Evolutionary conservation across 306 rosid genomes (phyloP).

Genomic region (Lathyrus oleraceus): DNA sequence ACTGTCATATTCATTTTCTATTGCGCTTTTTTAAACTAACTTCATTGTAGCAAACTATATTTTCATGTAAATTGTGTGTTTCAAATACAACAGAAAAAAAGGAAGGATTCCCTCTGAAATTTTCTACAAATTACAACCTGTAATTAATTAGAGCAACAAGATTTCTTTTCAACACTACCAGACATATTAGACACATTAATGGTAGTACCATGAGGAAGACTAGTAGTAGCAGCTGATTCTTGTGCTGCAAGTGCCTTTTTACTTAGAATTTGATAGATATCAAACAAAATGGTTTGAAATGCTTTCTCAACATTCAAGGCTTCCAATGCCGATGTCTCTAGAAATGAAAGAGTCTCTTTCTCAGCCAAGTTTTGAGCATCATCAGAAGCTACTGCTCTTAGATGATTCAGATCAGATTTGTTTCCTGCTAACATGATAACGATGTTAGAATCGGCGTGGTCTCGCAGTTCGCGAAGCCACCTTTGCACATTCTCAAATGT

Average conservation of each 20-base stretch:
- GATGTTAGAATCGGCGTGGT: slow-evolving; percentile 69
- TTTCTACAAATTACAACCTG: slow-evolving; percentile 18
- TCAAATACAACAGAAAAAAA: slow-evolving; percentile 12
- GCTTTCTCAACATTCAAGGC: slow-evolving; percentile 73
- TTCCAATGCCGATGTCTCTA: slow-evolving; percentile 78
- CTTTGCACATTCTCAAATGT: slow-evolving; percentile 68
- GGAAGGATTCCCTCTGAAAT: background rate
- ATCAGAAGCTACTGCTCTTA: slow-evolving; percentile 55
- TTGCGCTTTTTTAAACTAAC: slow-evolving; percentile 14
- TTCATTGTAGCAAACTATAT: slow-evolving; percentile 20
- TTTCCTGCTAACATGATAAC: slow-evolving; percentile 76
- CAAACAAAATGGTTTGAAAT: slow-evolving; percentile 67
- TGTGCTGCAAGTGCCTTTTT: slow-evolving; percentile 78
- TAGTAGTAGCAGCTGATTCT: slow-evolving; percentile 51
- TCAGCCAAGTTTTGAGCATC: slow-evolving; percentile 70
- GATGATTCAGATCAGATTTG: slow-evolving; percentile 61
- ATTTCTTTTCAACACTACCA: slow-evolving; percentile 40
- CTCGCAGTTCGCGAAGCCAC: slow-evolving; percentile 76
- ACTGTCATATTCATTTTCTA: slow-evolving; percentile 17
- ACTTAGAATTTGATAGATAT: slow-evolving; percentile 66
- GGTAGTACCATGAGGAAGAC: slow-evolving; percentile 64
- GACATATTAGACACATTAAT: slow-evolving; percentile 58
- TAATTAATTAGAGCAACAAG: slow-evolving; percentile 63
- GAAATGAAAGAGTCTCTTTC: slow-evolving; percentile 56
- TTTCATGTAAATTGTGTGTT: slow-evolving; percentile 2